phyloP scores from a whole-genome alignment of 257 asterid genomes.

The Nicotiana knightiana region DNA sequence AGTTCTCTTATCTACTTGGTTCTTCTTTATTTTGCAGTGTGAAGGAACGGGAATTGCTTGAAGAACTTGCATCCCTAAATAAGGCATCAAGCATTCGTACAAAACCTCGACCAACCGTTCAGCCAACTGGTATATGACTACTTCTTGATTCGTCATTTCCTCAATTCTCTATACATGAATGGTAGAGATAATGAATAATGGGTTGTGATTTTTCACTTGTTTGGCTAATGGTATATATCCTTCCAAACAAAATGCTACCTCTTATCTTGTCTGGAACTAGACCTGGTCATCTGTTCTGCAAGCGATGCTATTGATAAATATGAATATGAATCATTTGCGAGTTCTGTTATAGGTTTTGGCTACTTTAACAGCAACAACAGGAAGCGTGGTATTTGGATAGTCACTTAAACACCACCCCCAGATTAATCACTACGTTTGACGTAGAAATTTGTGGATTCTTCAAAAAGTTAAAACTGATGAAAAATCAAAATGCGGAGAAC shows the following conservation, averaged over 20 bases:
- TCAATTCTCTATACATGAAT: not conserved
- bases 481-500: not conserved
- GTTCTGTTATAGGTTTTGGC: not conserved
- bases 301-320: not conserved
- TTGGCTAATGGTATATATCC: not conserved
- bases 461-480: not conserved
- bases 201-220: not conserved
- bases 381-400: not conserved
- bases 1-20: not conserved
- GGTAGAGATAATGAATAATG: not conserved
- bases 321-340: not conserved
- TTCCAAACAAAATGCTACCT: not conserved
- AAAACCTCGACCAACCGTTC: constrained; percentile 57
- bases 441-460: not conserved
- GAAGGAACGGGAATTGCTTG: constrained; percentile 79
- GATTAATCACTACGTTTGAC: not conserved
- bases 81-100: constrained; percentile 48
- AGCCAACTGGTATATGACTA: constrained; percentile 50
- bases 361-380: not conserved
- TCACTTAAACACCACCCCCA: not conserved
- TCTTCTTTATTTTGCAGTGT: constrained; percentile 35
- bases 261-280: constrained; percentile 4
- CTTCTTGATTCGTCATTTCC: not conserved
- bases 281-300: not conserved
- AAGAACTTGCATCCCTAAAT: constrained; percentile 74